Conservation (phyloP, 2,329 filamentous ascomycete genomes). For the Colletotrichum sojae region DNA sequence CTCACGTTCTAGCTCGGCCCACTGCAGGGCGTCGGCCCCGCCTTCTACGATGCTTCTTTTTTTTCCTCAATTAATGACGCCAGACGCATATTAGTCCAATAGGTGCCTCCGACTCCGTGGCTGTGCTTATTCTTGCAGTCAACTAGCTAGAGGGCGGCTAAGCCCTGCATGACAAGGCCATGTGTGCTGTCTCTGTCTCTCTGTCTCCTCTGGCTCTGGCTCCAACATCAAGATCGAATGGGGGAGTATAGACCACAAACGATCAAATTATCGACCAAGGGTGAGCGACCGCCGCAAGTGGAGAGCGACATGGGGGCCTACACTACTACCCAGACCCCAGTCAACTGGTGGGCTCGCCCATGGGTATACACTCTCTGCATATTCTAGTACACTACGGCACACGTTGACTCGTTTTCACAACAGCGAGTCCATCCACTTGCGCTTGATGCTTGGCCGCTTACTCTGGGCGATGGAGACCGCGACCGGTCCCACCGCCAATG, state of each 20-base stretch:
- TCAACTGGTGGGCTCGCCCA: conserved; percentile 4
- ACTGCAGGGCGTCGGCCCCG: conserved; percentile 27
- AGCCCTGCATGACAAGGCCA: conserved; percentile 15
- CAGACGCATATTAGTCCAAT: neutral
- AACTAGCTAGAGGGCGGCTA: conserved; percentile 6
- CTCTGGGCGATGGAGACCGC: conserved; percentile 1
- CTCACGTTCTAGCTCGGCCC: neutral
- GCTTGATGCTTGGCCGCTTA: too few relatives aligned
- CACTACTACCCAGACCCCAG: too few relatives aligned
- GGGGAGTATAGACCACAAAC: neutral
- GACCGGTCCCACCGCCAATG: conserved; percentile 5
- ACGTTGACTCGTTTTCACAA: too few relatives aligned
- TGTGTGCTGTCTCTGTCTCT: neutral
- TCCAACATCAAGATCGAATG: conserved; percentile 12
- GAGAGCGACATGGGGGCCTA: conserved; percentile 21
- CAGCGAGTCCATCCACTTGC: too few relatives aligned
- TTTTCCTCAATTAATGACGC: conserved; percentile 13
- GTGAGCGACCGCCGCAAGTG: conserved; percentile 23
- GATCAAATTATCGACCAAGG: conserved; percentile 3
- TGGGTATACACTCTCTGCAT: conserved; percentile 7
- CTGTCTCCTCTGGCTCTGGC: neutral
- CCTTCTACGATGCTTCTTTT: conserved; percentile 20
- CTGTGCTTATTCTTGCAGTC: conserved; percentile 25
- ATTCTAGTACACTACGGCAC: neutral
- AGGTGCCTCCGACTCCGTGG: conserved; percentile 12